Evolutionary conservation across 768 basidiomycete species (phyloP).

Genomic region (Auricularia sp.): DNA sequence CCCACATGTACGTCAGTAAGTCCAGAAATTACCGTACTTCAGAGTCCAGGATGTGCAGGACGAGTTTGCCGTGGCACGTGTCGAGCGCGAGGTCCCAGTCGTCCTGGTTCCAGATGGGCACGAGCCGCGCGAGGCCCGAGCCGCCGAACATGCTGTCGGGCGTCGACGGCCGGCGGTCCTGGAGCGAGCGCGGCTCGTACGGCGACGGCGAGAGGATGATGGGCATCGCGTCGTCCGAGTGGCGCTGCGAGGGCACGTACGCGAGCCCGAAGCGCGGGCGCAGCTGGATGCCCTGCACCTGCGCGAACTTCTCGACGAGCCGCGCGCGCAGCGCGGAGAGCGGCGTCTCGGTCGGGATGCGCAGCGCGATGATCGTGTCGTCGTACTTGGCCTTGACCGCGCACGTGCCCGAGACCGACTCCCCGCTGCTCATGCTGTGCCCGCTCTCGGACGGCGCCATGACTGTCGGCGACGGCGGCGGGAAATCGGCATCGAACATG

Average conservation of each 20-base stretch:
- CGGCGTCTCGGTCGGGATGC: slow-evolving; percentile 35
- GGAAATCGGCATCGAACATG: background rate
- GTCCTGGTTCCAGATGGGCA: slow-evolving; percentile 41
- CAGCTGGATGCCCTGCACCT: slow-evolving; percentile 46
- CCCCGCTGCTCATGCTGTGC: background rate
- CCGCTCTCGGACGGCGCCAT: background rate
- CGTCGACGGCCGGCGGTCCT: slow-evolving; percentile 23
- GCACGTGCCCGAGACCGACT: slow-evolving; percentile 16
- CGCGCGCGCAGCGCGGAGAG: slow-evolving; percentile 45
- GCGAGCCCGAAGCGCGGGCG: slow-evolving; percentile 46
- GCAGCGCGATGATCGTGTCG: slow-evolving; percentile 53
- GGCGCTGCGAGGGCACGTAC: slow-evolving; percentile 30
- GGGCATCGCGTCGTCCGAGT: background rate
- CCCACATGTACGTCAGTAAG: background rate
- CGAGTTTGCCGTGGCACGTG: slow-evolving; percentile 41
- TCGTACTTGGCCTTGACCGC: slow-evolving; percentile 57
- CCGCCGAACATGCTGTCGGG: slow-evolving; percentile 13
- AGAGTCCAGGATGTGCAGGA: slow-evolving; percentile 44
- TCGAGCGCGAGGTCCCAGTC: slow-evolving; percentile 49
- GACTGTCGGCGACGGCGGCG: background rate
- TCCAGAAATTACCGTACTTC: background rate
- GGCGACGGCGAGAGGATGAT: slow-evolving; percentile 6
- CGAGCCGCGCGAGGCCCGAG: slow-evolving; percentile 15
- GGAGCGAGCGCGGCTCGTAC: slow-evolving; percentile 18
- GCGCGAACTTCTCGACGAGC: slow-evolving; percentile 57